A percentile compares a stretch with the other conserved stretches of the same genome.
Evolutionary conservation across 1,139 yeast species (phyloP).

Genomic region (Komagataea norvegica): DNA sequence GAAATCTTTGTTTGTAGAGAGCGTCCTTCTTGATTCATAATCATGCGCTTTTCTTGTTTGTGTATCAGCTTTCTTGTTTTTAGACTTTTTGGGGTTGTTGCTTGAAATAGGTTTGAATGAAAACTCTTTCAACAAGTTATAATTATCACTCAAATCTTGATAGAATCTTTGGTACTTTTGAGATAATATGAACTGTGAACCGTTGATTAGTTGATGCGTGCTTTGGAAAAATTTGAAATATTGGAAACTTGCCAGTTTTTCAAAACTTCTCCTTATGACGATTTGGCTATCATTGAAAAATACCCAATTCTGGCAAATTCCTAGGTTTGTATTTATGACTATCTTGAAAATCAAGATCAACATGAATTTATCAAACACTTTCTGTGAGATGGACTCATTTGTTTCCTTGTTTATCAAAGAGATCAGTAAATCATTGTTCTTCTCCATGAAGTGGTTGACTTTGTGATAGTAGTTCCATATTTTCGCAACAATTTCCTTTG

Average conservation of each 20-base stretch:
- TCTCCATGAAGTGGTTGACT: background rate
- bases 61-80: background rate
- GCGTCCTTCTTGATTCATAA: slow-evolving; percentile 4
- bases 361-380: slow-evolving; percentile 3
- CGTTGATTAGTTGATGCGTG: slow-evolving; percentile 5
- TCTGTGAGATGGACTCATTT: background rate
- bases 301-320: slow-evolving; percentile 1
- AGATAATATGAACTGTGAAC: slow-evolving; percentile 6
- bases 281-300: background rate
- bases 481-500: background rate
- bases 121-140: slow-evolving; percentile 10
- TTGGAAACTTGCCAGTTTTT: background rate
- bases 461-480: slow-evolving; percentile 2
- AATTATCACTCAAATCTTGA: slow-evolving; percentile 14
- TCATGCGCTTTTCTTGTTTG: background rate
- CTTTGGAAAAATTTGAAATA: slow-evolving; percentile 6
- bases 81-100: too few species aligned
- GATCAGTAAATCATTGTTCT: background rate
- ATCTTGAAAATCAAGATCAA: slow-evolving; percentile 3
- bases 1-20: slow-evolving; percentile 5
- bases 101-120: slow-evolving; percentile 8
- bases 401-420: background rate
- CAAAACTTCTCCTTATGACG: background rate
- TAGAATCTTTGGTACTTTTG: slow-evolving; percentile 4
- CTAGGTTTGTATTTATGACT: slow-evolving; percentile 7